Evolutionary conservation across 2,329 filamentous ascomycete species (phyloP).

Genomic region (Penicillium sp.): DNA sequence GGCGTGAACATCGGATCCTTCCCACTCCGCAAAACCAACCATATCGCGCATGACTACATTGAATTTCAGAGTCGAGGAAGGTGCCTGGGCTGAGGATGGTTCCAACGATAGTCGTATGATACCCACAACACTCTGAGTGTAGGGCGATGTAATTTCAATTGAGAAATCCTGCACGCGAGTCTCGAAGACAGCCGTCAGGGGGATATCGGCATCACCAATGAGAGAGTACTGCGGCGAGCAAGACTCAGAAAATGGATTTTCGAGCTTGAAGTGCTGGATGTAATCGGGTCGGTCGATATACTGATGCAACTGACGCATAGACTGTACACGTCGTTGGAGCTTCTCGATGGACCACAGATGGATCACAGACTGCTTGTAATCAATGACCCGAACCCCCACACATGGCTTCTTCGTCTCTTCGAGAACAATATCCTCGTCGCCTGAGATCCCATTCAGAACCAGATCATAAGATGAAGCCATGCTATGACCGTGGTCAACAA

Average conservation of each 20-base stretch:
- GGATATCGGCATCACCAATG: slow-evolving; percentile 90
- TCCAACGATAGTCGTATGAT: slow-evolving; percentile 90
- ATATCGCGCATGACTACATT: slow-evolving; percentile 99
- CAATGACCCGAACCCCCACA: slow-evolving; percentile 84
- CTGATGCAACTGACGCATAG: slow-evolving; percentile 97
- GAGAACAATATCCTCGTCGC: slow-evolving; percentile 82
- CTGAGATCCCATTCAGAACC: slow-evolving; percentile 85
- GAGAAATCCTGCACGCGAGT: slow-evolving; percentile 92
- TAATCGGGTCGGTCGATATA: slow-evolving; percentile 96
- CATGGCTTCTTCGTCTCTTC: slow-evolving; percentile 86
- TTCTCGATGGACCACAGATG: slow-evolving; percentile 96
- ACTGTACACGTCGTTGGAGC: slow-evolving; percentile 79
- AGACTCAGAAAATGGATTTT: slow-evolving; percentile 89
- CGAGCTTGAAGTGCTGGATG: slow-evolving; percentile 85
- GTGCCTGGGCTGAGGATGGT: slow-evolving; percentile 89
- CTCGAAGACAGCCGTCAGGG: slow-evolving; percentile 89
- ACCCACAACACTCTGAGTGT: slow-evolving; percentile 87
- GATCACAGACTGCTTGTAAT: slow-evolving; percentile 83
- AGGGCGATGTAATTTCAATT: slow-evolving; percentile 87
- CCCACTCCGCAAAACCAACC: slow-evolving; percentile 89
- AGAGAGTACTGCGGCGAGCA: slow-evolving; percentile 93
- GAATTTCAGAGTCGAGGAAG: slow-evolving; percentile 91
- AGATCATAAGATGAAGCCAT: slow-evolving; percentile 95
- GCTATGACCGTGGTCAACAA: slow-evolving; percentile 85
- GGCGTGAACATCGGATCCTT: slow-evolving; percentile 93